phyloP scores from a whole-genome alignment of 306 rosid genomes.

The Bauhinia variegata region DNA sequence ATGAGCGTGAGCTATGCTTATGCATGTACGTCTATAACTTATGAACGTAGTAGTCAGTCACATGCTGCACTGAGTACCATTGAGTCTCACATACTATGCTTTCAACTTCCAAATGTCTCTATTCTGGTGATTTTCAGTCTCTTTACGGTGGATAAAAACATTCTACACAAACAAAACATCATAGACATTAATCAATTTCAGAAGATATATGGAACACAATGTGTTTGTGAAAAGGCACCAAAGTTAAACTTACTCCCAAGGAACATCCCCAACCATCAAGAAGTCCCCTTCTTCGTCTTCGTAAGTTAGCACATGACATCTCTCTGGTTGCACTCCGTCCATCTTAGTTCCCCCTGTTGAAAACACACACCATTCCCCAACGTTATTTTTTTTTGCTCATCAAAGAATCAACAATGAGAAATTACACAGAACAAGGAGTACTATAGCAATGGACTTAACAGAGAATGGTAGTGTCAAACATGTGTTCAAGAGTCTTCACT shows the following conservation, averaged over 20 bases:
- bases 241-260: slow-evolving; percentile 70
- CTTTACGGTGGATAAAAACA: slow-evolving; percentile 70
- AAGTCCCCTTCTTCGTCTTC: slow-evolving; percentile 93
- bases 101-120: slow-evolving; percentile 46
- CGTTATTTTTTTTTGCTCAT: slow-evolving; percentile 3
- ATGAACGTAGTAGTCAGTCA: too few relatives aligned
- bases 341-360: slow-evolving; percentile 71
- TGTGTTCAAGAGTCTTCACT: slow-evolving; percentile 63
- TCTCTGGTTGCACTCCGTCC: slow-evolving; percentile 56
- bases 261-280: slow-evolving; percentile 78
- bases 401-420: background rate
- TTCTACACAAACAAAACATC: slow-evolving; percentile 43
- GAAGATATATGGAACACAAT: background rate
- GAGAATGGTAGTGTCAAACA: slow-evolving; percentile 76
- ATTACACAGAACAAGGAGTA: background rate
- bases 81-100: slow-evolving; percentile 24
- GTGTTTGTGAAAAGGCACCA: too few relatives aligned
- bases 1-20: slow-evolving; percentile 40
- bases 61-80: slow-evolving; percentile 36
- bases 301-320: slow-evolving; percentile 72
- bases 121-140: slow-evolving; percentile 75
- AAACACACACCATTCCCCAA: background rate
- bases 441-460: slow-evolving; percentile 40
- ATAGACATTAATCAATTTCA: slow-evolving; percentile 7
- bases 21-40: slow-evolving; percentile 41